Conservation (phyloP, 495 filamentous ascomycete genomes). For the Lophium mytilinum region DNA sequence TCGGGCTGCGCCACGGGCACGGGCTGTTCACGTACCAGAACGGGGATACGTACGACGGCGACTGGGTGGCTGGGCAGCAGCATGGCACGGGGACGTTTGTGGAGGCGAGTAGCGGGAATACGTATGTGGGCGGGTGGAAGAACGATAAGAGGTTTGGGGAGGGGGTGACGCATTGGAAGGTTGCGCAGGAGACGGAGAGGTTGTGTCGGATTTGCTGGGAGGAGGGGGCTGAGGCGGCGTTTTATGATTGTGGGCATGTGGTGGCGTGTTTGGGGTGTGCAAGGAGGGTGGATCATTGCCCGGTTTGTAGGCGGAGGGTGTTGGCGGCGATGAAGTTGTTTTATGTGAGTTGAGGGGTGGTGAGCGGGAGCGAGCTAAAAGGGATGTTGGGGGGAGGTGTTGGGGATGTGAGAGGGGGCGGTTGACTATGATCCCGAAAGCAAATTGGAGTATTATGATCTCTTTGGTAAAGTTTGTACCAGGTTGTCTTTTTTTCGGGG, state of each 20-base stretch:
- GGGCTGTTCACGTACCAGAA: slow-evolving; percentile 54
- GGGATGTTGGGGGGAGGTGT: too few species aligned
- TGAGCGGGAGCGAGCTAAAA: too few species aligned
- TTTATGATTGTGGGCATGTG: slow-evolving; percentile 61
- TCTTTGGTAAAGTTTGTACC: too few species aligned
- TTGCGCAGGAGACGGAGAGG: slow-evolving; percentile 54
- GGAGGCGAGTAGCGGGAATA: slow-evolving; percentile 53
- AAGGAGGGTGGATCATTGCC: slow-evolving; percentile 53
- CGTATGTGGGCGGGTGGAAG: slow-evolving; percentile 57
- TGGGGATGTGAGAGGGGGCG: too few species aligned
- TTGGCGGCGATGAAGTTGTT: slow-evolving; percentile 51
- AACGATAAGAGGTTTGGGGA: slow-evolving; percentile 54
- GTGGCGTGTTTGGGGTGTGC: slow-evolving; percentile 57
- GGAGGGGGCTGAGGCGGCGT: slow-evolving; percentile 51
- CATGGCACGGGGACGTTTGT: slow-evolving; percentile 53
- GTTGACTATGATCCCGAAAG: too few species aligned
- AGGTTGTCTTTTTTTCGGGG: too few species aligned
- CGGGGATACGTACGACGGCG: slow-evolving; percentile 55
- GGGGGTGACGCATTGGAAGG: slow-evolving; percentile 55
- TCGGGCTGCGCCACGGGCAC: slow-evolving; percentile 42
- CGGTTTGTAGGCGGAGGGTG: slow-evolving; percentile 56
- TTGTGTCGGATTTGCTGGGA: slow-evolving; percentile 60
- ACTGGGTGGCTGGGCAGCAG: slow-evolving; percentile 48
- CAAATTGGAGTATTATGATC: too few species aligned
- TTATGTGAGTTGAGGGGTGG: slow-evolving; percentile 13